Evolutionary conservation across 2,329 filamentous ascomycete genomes (phyloP), one percentile per base, ranked within the genome.

Genomic region (Sclerotiophoma versabilis): DNA sequence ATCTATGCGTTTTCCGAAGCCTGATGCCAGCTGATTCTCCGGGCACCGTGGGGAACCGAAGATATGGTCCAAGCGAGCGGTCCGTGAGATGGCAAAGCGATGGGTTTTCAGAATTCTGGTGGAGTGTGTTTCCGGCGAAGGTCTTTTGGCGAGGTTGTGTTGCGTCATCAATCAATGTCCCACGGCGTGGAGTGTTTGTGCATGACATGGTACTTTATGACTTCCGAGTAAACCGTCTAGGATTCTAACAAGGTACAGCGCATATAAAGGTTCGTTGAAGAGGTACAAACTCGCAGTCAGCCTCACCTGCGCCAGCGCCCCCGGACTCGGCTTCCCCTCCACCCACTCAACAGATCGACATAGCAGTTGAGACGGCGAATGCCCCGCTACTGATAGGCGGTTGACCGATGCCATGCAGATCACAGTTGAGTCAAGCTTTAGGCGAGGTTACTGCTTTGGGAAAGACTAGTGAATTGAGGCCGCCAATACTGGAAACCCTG

Each of bases 21-120:
- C 15, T 44, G 38, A 22, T 14, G 23, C 33, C 33, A 43, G 38
- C 44, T 44, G 44, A 44, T 19, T 3, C 20, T 54, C 51, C 51
- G 51, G 51, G 49, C n/a, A 39, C 20, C 44, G 45, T 49, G 51
- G 51, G 51, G 51, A 54, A 54, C 51, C 51, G 51, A 54, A 26
- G 17, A 19, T 19, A 14, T 25, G 50, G 26, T 39, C 22, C 27
- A 44, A 39, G 50, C 26, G 22, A 54, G 50, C 33, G 38, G 26
- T 11, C 39, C 14, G 30, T 54, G 38, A 33, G 22, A 54, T 49
- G 50, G 50, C 32, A 49, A 49, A 22, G 32, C 27, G 30, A 33
- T 43, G 17, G 17, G 12, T 34, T 27, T 29, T 39, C 9, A 25
- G 29, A 17, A 2, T 29, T 19, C 5, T 30, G 32, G 37, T 26